These are phyloP conservation scores for Fusarium pseudocircinatum DNA, from an alignment of 2,329 filamentous ascomycete species.

Conservation along the genomic window DNA sequence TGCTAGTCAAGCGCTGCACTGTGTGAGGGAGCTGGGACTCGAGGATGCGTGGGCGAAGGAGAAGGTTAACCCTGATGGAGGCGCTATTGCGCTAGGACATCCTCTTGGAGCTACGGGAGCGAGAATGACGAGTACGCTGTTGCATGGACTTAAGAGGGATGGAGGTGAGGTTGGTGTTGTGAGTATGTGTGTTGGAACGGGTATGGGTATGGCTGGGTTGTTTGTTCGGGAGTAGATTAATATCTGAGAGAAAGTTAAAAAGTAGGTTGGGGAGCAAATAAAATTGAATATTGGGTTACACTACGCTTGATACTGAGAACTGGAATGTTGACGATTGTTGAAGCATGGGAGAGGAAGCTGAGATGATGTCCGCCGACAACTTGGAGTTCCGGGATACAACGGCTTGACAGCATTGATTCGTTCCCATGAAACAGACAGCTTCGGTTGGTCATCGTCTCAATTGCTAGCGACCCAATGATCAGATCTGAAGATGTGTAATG, in stretches of 20 bases:
- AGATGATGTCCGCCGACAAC: background rate
- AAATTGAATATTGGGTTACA: background rate
- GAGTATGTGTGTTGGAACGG: constrained; percentile 87
- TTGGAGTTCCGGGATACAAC: too few relatives aligned
- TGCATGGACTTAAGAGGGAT: constrained; percentile 72
- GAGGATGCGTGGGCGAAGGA: constrained; percentile 69
- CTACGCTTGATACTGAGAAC: background rate
- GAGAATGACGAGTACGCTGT: constrained; percentile 78
- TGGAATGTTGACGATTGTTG: background rate
- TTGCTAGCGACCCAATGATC: background rate
- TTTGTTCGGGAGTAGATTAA: constrained; percentile 36
- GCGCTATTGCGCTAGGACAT: constrained; percentile 93
- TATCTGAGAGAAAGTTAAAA: background rate
- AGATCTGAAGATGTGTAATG: background rate
- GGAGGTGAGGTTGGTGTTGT: constrained; percentile 83
- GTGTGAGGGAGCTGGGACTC: constrained; percentile 74
- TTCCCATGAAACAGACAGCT: background rate
- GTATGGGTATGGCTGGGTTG: constrained; percentile 43
- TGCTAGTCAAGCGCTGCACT: constrained; percentile 74
- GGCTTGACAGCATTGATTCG: fast-evolving
- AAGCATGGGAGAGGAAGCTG: background rate
- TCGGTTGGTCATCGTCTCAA: background rate
- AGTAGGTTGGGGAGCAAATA: background rate
- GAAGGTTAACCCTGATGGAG: constrained; percentile 89
- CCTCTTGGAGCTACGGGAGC: constrained; percentile 90